Conservation (phyloP, 2,329 filamentous ascomycete genomes). For the Diplocarpon rosae region DNA sequence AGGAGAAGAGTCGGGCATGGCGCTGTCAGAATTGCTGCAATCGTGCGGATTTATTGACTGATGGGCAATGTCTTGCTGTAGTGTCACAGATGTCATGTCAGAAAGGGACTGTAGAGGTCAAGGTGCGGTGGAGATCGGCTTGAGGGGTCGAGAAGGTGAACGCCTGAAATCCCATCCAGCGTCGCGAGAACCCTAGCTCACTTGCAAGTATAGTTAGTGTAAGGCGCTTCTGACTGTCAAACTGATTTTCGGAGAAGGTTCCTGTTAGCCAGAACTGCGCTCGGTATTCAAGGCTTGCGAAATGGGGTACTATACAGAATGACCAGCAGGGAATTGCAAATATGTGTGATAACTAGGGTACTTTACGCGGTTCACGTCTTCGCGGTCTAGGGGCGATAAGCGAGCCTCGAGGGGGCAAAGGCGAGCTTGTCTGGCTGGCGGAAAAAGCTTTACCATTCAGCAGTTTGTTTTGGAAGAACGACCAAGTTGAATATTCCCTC, state of each 20-base stretch:
- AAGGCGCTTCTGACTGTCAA: too few relatives aligned
- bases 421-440: too few relatives aligned
- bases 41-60: constrained; percentile 1
- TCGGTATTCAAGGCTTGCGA: background rate
- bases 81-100: background rate
- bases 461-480: too few relatives aligned
- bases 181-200: background rate
- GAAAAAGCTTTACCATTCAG: too few relatives aligned
- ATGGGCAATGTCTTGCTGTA: background rate
- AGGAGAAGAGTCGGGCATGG: constrained; percentile 19
- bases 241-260: too few relatives aligned
- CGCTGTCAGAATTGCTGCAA: constrained; percentile 16
- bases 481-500: too few relatives aligned
- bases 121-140: background rate
- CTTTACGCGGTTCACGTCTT: constrained; percentile 5
- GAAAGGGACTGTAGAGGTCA: background rate
- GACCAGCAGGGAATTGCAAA: too few relatives aligned
- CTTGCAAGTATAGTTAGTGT: background rate
- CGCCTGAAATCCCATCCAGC: background rate
- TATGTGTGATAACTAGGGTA: background rate
- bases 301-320: too few relatives aligned
- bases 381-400: constrained; percentile 1
- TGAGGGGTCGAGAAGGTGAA: constrained; percentile 2
- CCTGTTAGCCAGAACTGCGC: background rate
- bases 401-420: background rate